Percentiles rank a stretch among this genome's conserved stretches.
Evolutionary conservation across 2,329 filamentous ascomycete genomes (phyloP).

Genomic region (Pseudogymnoascus sp.): DNA sequence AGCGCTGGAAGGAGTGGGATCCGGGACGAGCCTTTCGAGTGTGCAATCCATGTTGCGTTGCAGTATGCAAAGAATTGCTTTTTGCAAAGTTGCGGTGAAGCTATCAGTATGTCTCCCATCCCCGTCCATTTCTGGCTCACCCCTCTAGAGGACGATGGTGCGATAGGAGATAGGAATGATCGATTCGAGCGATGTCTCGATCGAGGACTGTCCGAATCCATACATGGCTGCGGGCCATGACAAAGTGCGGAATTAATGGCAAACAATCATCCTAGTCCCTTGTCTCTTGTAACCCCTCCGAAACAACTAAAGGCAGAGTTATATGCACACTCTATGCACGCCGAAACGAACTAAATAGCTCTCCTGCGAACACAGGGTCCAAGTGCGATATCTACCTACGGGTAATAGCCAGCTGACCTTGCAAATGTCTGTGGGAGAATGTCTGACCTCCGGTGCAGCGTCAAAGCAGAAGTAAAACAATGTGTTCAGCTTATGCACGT

Average conservation of each 20-base stretch:
- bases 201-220: neutral
- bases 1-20: neutral
- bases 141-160: neutral
- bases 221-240: neutral
- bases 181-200: neutral
- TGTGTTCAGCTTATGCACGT: neutral
- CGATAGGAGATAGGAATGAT: neutral
- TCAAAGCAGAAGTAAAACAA: conserved; percentile 2
- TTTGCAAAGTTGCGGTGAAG: conserved; percentile 1
- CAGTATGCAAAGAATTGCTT: neutral
- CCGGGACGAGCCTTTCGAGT: neutral
- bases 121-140: neutral
- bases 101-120: neutral
- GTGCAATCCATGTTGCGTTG: neutral
- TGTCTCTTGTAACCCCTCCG: neutral
- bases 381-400: neutral
- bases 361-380: neutral
- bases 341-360: neutral
- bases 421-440: conserved; percentile 2
- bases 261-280: neutral
- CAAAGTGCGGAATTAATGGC: neutral
- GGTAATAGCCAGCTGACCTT: neutral
- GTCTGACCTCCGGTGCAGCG: neutral
- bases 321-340: neutral
- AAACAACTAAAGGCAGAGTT: neutral